These are phyloP conservation scores for Fusarium sp. DNA, from an alignment of 2,329 filamentous ascomycete genomes.

Conservation along the genomic window DNA sequence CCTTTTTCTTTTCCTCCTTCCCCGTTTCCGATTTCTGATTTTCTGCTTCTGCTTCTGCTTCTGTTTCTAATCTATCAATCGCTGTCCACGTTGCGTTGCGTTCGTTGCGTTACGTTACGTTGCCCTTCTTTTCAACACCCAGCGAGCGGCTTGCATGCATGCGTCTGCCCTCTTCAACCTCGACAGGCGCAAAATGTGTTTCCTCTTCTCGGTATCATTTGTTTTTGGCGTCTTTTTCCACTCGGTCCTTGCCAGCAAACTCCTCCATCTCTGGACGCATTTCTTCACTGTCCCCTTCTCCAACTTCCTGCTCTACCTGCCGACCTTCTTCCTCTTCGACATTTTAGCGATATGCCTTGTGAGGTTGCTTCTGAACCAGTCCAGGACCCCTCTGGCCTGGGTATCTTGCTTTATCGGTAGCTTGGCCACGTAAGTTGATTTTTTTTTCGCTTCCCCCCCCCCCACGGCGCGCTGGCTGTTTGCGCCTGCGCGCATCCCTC, in stretches of 20 bases:
- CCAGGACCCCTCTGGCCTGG: constrained; percentile 36
- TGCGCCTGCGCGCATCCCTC: constrained; percentile 6
- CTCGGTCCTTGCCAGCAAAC: constrained; percentile 46
- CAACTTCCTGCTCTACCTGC: constrained; percentile 48
- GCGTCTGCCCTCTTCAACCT: constrained; percentile 27
- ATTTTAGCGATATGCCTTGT: constrained; percentile 41
- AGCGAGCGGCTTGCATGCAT: constrained; percentile 18
- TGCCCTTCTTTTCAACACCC: constrained; percentile 12
- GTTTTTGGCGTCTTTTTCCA: constrained; percentile 47
- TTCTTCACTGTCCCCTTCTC: constrained; percentile 42
- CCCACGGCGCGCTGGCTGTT: neutral
- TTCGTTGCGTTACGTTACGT: constrained; percentile 6
- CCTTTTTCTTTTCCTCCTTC: constrained; percentile 8
- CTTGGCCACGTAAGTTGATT: constrained; percentile 43
- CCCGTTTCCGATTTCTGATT: constrained; percentile 10
- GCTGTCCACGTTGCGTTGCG: constrained; percentile 1
- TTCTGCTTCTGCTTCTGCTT: constrained; percentile 3
- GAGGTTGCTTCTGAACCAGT: constrained; percentile 44
- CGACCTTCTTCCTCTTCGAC: constrained; percentile 48
- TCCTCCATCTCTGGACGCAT: constrained; percentile 46
- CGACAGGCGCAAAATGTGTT: constrained; percentile 35
- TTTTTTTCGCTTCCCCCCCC: neutral
- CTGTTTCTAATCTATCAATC: neutral
- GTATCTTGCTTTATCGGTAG: constrained; percentile 36
- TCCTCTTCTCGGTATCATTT: constrained; percentile 42